A percentile compares a stretch with the other conserved stretches of the same genome.
phyloP scores from a whole-genome alignment of 331 rosid genomes.

The Quercus lobata region DNA sequence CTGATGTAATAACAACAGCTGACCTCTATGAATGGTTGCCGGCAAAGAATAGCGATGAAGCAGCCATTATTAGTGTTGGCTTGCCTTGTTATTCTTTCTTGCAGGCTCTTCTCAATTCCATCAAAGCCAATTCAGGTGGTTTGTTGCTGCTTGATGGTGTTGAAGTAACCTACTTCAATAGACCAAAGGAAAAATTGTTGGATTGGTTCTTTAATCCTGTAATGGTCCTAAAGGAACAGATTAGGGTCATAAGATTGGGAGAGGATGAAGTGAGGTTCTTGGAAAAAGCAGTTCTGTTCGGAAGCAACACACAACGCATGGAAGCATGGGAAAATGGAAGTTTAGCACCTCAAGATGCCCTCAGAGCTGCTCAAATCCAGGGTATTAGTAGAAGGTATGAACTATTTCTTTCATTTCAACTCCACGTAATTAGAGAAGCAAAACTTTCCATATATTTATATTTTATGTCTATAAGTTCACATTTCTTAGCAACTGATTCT shows the following conservation, averaged over 20 bases:
- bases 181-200: constrained; percentile 75
- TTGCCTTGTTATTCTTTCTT: constrained; percentile 75
- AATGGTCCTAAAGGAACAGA: constrained; percentile 81
- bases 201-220: constrained; percentile 90
- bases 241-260: constrained; percentile 50
- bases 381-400: constrained; percentile 75
- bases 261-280: constrained; percentile 61
- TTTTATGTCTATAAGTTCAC: neutral
- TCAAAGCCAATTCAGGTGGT: constrained; percentile 65
- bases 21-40: constrained; percentile 64
- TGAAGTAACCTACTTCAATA: constrained; percentile 57
- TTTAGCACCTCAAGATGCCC: constrained; percentile 39
- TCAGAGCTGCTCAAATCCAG: constrained; percentile 80
- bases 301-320: constrained; percentile 43
- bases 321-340: constrained; percentile 62
- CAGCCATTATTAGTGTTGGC: constrained; percentile 48
- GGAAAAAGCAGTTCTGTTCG: constrained; percentile 70
- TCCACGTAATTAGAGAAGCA: neutral
- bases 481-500: neutral
- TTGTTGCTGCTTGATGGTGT: constrained; percentile 56
- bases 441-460: neutral
- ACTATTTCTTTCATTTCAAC: neutral
- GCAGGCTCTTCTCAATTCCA: constrained; percentile 57
- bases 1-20: constrained; percentile 31
- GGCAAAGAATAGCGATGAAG: constrained; percentile 46